A percentile compares a stretch with the other conserved stretches of the same genome.
phyloP scores from a whole-genome alignment of 1,284 basidiomycete genomes.

The Singerocomus inundabilis region DNA sequence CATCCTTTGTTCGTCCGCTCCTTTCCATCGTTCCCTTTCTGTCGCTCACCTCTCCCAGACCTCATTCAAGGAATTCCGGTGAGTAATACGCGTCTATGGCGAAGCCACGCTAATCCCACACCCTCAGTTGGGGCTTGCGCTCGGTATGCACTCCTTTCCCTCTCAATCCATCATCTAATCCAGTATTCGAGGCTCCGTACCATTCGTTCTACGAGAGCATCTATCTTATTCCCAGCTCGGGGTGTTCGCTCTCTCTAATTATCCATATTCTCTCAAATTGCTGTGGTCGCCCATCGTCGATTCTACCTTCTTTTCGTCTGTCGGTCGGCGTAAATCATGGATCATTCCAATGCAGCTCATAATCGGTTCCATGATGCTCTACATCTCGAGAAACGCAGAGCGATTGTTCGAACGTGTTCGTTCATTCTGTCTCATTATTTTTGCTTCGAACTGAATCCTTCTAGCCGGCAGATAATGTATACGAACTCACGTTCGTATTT shows the following conservation, averaged over 20 bases:
- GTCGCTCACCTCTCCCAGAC: conserved; percentile 46
- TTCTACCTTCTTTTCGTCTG: conserved; percentile 75
- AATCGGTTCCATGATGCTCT: conserved; percentile 86
- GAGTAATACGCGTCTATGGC: conserved; percentile 40
- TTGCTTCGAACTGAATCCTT: conserved; percentile 15
- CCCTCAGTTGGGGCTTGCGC: conserved; percentile 65
- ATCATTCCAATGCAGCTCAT: conserved; percentile 96
- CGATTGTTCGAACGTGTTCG: conserved; percentile 80
- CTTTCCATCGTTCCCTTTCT: conserved; percentile 6
- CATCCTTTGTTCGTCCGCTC: conserved; percentile 73
- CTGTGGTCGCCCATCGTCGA: conserved; percentile 99
- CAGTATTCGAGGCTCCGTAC: conserved; percentile 76
- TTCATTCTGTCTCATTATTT: neutral
- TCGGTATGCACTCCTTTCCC: conserved; percentile 47
- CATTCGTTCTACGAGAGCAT: conserved; percentile 93
- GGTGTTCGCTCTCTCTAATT: conserved; percentile 90
- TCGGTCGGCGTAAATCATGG: conserved; percentile 97
- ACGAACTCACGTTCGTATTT: conserved; percentile 83
- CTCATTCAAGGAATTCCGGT: conserved; percentile 96
- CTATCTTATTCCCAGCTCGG: conserved; percentile 96
- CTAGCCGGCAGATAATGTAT: conserved; percentile 81
- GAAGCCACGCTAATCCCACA: conserved; percentile 13
- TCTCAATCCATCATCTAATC: conserved; percentile 5
- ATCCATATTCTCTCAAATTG: conserved; percentile 97
- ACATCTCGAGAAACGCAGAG: conserved; percentile 82